These are phyloP conservation scores for Phytomonas sp. DNA, from an alignment of 208 protist species.

Conservation along the genomic window DNA sequence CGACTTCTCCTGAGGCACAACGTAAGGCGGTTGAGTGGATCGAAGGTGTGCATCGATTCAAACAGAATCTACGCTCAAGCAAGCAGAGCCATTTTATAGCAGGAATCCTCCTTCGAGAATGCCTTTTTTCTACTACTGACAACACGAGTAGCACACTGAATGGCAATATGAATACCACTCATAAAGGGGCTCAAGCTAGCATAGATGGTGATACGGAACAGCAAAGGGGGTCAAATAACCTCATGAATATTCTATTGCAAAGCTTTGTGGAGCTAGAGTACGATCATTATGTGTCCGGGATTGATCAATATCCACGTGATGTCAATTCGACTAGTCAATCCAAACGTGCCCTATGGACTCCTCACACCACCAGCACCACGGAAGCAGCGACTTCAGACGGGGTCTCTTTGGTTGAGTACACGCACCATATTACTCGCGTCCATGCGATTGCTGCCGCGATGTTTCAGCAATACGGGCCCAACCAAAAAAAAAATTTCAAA, in stretches of 20 bases:
- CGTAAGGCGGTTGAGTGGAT: not conserved
- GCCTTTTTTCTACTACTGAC: not conserved
- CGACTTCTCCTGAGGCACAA: not conserved
- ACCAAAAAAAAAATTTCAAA: not conserved
- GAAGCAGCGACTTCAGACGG: not conserved
- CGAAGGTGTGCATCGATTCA: not conserved
- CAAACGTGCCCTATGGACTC: not conserved
- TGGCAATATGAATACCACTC: not conserved
- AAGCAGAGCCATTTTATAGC: not conserved
- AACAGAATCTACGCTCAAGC: not conserved
- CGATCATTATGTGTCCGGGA: not conserved
- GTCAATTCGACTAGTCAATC: not conserved
- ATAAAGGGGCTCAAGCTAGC: not conserved
- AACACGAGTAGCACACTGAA: not conserved
- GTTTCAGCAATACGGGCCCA: not conserved
- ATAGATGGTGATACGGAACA: not conserved
- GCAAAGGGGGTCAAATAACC: not conserved
- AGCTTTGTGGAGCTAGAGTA: not conserved
- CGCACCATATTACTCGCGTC: constrained; percentile 8
- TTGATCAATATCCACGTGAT: not conserved
- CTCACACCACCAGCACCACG: not conserved
- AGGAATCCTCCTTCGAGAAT: not conserved
- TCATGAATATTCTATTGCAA: not conserved
- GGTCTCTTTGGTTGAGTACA: not conserved
- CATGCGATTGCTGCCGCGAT: constrained; percentile 8